A percentile compares a stretch with the other conserved stretches of the same genome.
phyloP scores from a whole-genome alignment of 2,329 filamentous ascomycete genomes.

The Cercospora zeae-maydis region DNA sequence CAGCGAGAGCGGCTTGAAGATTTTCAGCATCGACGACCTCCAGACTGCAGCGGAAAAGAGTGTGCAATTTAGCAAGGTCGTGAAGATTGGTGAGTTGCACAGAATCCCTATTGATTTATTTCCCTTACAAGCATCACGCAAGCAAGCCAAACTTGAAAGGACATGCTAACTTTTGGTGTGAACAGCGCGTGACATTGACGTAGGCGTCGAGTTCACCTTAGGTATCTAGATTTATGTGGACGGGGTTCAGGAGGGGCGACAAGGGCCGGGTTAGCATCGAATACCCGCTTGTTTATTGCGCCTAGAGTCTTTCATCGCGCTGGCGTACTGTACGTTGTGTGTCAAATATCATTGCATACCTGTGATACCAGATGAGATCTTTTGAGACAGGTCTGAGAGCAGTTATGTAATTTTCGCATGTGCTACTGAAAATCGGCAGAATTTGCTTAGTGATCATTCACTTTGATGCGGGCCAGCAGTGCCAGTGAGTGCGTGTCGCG shows the following conservation, averaged over 20 bases:
- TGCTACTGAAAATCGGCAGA: neutral
- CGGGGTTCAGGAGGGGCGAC: neutral
- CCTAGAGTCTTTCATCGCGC: conserved; percentile 1
- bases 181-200: conserved; percentile 87
- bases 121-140: neutral
- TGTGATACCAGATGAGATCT: conserved; percentile 10
- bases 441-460: neutral
- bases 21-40: conserved; percentile 98
- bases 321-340: conserved; percentile 12
- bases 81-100: conserved; percentile 79
- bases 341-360: conserved; percentile 10
- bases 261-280: neutral
- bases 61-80: conserved; percentile 97
- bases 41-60: conserved; percentile 97
- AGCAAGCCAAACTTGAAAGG: conserved; percentile 6
- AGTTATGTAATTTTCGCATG: neutral
- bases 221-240: conserved; percentile 65
- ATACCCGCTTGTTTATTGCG: conserved; percentile 5
- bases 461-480: neutral
- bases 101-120: conserved; percentile 5
- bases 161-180: conserved; percentile 9
- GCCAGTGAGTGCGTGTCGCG: neutral
- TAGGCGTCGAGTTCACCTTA: conserved; percentile 90
- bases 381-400: neutral
- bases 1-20: conserved; percentile 97